These are phyloP conservation scores for Berkeleyomyces basicola DNA, from an alignment of 2,329 filamentous ascomycete genomes.

Conservation along the genomic window DNA sequence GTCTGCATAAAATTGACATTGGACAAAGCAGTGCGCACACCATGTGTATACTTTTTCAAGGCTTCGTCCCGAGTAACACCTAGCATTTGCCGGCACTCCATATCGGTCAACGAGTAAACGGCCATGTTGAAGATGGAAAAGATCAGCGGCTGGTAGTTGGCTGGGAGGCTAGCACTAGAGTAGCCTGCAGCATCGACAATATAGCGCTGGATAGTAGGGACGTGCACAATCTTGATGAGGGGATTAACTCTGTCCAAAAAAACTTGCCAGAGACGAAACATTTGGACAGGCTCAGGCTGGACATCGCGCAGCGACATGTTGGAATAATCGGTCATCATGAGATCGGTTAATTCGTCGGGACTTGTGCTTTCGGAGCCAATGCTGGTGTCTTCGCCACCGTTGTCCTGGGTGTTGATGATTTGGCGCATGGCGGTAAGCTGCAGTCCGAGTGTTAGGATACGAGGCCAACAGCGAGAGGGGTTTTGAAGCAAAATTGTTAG, in stretches of 20 bases:
- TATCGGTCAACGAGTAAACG: conserved; percentile 35
- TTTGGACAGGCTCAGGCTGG: conserved; percentile 48
- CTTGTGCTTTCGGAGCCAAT: conserved; percentile 32
- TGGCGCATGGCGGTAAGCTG: conserved; percentile 42
- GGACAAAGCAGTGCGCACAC: conserved; percentile 32
- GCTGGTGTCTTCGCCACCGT: conserved; percentile 28
- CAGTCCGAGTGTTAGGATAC: neutral
- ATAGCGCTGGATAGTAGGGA: conserved; percentile 49
- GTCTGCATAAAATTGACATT: conserved; percentile 40
- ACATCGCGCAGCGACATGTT: conserved; percentile 30
- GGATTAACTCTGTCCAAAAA: conserved; percentile 63
- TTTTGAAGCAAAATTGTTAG: no score
- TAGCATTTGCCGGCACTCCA: conserved; percentile 38
- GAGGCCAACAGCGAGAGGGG: neutral
- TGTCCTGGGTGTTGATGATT: conserved; percentile 34
- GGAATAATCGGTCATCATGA: conserved; percentile 30
- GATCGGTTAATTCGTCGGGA: conserved; percentile 35
- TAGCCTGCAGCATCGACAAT: conserved; percentile 47
- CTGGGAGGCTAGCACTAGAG: conserved; percentile 29
- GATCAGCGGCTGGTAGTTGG: conserved; percentile 43
- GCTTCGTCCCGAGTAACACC: conserved; percentile 33
- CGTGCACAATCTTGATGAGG: conserved; percentile 54
- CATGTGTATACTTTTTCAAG: conserved; percentile 34
- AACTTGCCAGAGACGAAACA: conserved; percentile 57
- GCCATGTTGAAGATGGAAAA: conserved; percentile 51